Base-by-base conservation (phyloP, 2,329 filamentous ascomycete genomes). In the Neonectria coccinea region DNA sequence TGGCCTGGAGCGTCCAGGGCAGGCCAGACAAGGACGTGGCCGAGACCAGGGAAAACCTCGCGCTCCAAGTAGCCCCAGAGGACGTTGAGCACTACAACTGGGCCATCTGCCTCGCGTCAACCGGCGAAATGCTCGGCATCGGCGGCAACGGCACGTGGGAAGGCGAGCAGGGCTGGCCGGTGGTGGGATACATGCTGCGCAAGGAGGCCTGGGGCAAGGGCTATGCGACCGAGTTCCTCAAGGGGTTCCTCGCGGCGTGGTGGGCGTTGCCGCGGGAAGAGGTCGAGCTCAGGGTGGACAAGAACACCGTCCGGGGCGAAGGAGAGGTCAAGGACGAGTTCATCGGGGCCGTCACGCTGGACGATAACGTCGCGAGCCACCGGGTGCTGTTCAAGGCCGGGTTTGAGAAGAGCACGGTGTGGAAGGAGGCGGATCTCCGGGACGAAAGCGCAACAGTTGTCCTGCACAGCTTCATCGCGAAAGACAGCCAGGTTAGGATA, bases 161-260 rank as follows among this genome's bases (percentile, higher is more conserved):
- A 31, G 76, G 79, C 64, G 69, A 76, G 56, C 73, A 81, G 18
- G 85, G 85, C 52, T 88, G 86, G 86, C 86, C 87, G 1, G 86
- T 85, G 70, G 59, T 89, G 27, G 88, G 88, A 22, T 90, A 90
- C 74, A 82, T 88, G 78, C 75, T 90, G 56, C 77, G 80, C 52
- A 80, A 78, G 60, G 82, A 85, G 68, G 71, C 76, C 58, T 90
- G 88, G 88, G 84, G 85, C 7, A 80, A 79, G 42, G 88, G 87
- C 5, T 83, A 86, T 68, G 86, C 83, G 36, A 88, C 84, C 1
- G 88, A 90, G 76, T 85, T 88, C 48, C 64, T 89, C 41, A 75
- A 66, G 56, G 86, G 75, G 1, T 84, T 84, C 56, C 65, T 86
- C 12, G 65, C 71, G 11, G 73, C 77, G 11, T 89, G 84, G 81